phyloP scores from a whole-genome alignment of 352 stramenopile genomes.

The Thalassiosira mediterranea region DNA sequence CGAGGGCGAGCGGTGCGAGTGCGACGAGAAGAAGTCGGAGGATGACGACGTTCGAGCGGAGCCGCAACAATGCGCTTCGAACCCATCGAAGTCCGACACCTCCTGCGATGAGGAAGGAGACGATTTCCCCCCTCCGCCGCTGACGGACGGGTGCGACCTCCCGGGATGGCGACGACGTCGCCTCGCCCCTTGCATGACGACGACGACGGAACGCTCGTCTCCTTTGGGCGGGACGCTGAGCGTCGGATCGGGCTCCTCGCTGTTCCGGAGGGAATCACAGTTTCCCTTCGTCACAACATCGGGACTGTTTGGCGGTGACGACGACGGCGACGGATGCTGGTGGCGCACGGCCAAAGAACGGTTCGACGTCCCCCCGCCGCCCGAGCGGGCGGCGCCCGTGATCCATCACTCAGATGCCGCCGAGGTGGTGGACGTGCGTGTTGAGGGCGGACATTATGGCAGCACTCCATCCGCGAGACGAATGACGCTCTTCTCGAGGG shows the following conservation, averaged over 20 bases:
- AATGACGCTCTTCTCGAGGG: slow-evolving; percentile 42
- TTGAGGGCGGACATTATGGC: too few species aligned
- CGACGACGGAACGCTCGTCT: slow-evolving; percentile 23
- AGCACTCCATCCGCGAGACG: too few species aligned
- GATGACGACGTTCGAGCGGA: background rate
- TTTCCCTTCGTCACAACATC: slow-evolving; percentile 35
- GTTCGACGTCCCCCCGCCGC: slow-evolving; percentile 21
- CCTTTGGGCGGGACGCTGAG: slow-evolving; percentile 51
- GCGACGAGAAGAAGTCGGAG: slow-evolving; percentile 45
- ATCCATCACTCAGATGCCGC: slow-evolving; percentile 26
- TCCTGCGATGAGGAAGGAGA: background rate
- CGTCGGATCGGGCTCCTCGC: slow-evolving; percentile 60
- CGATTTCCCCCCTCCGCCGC: slow-evolving; percentile 12
- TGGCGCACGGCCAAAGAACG: slow-evolving; percentile 37
- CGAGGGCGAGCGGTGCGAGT: too few species aligned
- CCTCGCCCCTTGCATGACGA: slow-evolving; percentile 49
- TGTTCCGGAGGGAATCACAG: slow-evolving; percentile 66
- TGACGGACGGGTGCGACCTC: slow-evolving; percentile 79
- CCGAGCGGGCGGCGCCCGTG: slow-evolving; percentile 23
- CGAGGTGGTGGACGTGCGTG: slow-evolving; percentile 12
- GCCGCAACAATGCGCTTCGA: too few species aligned
- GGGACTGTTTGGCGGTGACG: background rate
- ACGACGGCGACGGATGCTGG: slow-evolving; percentile 18
- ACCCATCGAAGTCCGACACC: background rate
- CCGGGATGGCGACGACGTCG: slow-evolving; percentile 62